Evolutionary conservation across 2,329 filamentous ascomycete species (phyloP).

Genomic region (Elsinoe batatas): DNA sequence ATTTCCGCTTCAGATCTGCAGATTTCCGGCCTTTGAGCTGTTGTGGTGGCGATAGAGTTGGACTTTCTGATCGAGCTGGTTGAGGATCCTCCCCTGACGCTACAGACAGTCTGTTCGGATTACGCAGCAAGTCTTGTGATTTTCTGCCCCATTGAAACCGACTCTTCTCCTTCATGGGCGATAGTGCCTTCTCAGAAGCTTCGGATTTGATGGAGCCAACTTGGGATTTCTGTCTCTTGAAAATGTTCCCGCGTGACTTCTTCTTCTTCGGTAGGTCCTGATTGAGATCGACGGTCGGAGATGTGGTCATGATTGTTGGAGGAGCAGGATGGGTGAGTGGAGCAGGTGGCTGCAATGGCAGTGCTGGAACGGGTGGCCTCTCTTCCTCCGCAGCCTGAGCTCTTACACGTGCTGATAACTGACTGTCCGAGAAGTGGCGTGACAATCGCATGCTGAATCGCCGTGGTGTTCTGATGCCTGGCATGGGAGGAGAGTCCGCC

Average conservation of each 20-base stretch:
- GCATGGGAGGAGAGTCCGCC: constrained; percentile 15
- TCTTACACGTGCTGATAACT: constrained; percentile 67
- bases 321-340: background rate
- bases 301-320: constrained; percentile 73
- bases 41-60: constrained; percentile 27
- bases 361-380: constrained; percentile 36
- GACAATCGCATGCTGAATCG: constrained; percentile 65
- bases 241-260: constrained; percentile 14
- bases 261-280: constrained; percentile 20
- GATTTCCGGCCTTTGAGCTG: constrained; percentile 4
- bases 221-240: constrained; percentile 26
- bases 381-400: constrained; percentile 51
- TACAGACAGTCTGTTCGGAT: background rate
- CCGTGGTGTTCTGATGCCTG: constrained; percentile 20
- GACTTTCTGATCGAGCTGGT: constrained; percentile 42
- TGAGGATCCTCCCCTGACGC: constrained; percentile 32
- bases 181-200: constrained; percentile 4
- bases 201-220: constrained; percentile 18
- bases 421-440: constrained; percentile 86
- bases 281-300: constrained; percentile 55
- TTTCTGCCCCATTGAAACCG: constrained; percentile 11
- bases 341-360: constrained; percentile 26
- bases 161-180: constrained; percentile 7
- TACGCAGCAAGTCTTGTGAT: background rate
- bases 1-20: constrained; percentile 7